Evolutionary conservation across 495 filamentous ascomycete genomes (phyloP).

Genomic region (Penicillium cosmopolitanum): DNA sequence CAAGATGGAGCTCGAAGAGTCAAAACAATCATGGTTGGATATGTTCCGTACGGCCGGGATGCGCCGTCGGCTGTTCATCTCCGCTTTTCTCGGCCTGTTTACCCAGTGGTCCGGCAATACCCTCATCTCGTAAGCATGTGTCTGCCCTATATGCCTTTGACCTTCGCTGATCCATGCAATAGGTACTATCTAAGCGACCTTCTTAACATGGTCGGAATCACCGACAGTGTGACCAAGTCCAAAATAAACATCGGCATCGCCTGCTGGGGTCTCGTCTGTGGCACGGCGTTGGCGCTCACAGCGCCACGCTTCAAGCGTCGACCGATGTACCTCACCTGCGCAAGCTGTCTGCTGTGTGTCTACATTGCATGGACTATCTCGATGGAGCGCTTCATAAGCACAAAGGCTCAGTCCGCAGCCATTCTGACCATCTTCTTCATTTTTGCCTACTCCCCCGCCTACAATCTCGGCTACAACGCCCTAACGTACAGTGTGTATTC

Average conservation of each 20-base stretch:
- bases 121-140: slow-evolving; percentile 52
- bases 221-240: slow-evolving; percentile 52
- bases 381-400: slow-evolving; percentile 56
- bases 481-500: slow-evolving; percentile 61
- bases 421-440: slow-evolving; percentile 63
- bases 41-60: slow-evolving; percentile 59
- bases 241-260: slow-evolving; percentile 62
- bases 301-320: slow-evolving; percentile 57
- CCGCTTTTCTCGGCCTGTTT: slow-evolving; percentile 61
- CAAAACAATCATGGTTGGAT: slow-evolving; percentile 59
- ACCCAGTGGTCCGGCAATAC: slow-evolving; percentile 70
- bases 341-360: slow-evolving; percentile 52
- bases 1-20: slow-evolving; percentile 55
- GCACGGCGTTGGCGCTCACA: slow-evolving; percentile 54
- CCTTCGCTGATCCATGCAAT: not conserved
- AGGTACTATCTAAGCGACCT: slow-evolving; percentile 58
- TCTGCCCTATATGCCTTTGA: not conserved
- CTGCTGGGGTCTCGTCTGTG: slow-evolving; percentile 60
- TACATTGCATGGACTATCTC: slow-evolving; percentile 65
- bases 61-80: slow-evolving; percentile 59
- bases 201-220: slow-evolving; percentile 54
- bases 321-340: slow-evolving; percentile 61
- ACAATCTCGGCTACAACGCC: slow-evolving; percentile 72
- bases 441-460: slow-evolving; percentile 64
- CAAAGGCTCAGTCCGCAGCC: slow-evolving; percentile 44